These are phyloP conservation scores for Ophiorrhiza pumila DNA, from an alignment of 257 asterid species.

Conservation along the genomic window DNA sequence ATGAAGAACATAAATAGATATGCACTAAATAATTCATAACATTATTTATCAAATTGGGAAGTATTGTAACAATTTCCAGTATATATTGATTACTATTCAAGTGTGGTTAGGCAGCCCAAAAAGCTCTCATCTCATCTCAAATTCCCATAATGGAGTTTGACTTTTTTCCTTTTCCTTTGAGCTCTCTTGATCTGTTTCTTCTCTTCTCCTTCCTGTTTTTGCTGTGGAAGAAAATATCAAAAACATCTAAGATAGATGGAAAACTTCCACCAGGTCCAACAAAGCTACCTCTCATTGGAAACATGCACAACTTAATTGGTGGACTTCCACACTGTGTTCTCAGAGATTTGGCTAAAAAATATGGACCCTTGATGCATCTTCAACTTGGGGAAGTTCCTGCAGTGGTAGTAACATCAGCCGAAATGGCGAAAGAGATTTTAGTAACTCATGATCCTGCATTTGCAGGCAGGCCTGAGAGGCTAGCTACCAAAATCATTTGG, in stretches of 20 bases:
- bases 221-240: not conserved
- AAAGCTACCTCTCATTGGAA: slow-evolving; percentile 34
- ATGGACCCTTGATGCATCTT: slow-evolving; percentile 40
- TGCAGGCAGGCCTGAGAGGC: slow-evolving; percentile 29
- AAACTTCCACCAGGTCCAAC: slow-evolving; percentile 31
- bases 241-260: not conserved
- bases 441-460: slow-evolving; percentile 34
- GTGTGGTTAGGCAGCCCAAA: too few relatives aligned
- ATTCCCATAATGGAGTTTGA: not conserved
- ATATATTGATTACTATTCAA: too few relatives aligned
- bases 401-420: slow-evolving; percentile 31
- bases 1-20: too few relatives aligned
- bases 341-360: too few relatives aligned
- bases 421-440: slow-evolving; percentile 23
- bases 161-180: not conserved
- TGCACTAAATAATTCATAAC: too few relatives aligned
- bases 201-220: not conserved
- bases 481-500: slow-evolving; percentile 21
- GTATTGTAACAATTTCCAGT: too few relatives aligned
- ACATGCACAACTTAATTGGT: slow-evolving; percentile 34
- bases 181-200: not conserved
- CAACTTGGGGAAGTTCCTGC: slow-evolving; percentile 34
- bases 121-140: too few relatives aligned
- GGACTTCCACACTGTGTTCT: slow-evolving; percentile 25
- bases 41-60: too few relatives aligned